Evolutionary conservation across 306 rosid genomes (phyloP), one percentile per base, ranked within the genome.

Genomic region (Pueraria montana): DNA sequence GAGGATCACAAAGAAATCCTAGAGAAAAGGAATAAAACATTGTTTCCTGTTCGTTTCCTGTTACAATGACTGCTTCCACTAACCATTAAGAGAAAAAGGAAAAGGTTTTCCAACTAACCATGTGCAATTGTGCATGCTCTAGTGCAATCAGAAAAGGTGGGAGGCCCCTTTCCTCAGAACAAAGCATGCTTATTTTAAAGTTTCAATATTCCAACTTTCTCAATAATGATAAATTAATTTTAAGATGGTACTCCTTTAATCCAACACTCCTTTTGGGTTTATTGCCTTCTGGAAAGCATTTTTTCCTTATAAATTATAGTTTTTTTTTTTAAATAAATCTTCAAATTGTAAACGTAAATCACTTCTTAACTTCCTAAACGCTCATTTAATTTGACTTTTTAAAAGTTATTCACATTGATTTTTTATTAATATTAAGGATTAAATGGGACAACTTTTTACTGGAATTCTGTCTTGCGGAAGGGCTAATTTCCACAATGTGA

Each of bases 1-100:
- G 84, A 84, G 81, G 43, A 72, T 64, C 72, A 72, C 53, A 30
- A 58, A 62, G 34, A 84, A 75, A 50, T 68, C 78, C 24, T 45
- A 52, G 53, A 32, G 64, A 73, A 53, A 79, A 78, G 52, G 18
- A 72, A 73, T 53, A 70, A 70, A 70, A 45, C 40, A 70, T 13
- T 45, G 67, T 72, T 78, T 63, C 62, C 52, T 59, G 27, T 62
- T 13, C 23, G 67, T 72, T 78, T 63, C 62, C 52, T 59, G 27
- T 62, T 75, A 71, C 43, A 70, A 26, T 70, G 73, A 49, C 79
- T 61, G 32, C 66, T 32, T 45, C 45, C 77, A 21, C 55, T 34
- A 72, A 46, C 56, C 64, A 46, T 61, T 48, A 30, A 59, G 72
- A 80, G 72, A 58, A 71, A 72, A 81, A 71, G 74, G 20, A 75